phyloP scores from a whole-genome alignment of 1,139 yeast genomes.

The Debaryomyces robertsiae region DNA sequence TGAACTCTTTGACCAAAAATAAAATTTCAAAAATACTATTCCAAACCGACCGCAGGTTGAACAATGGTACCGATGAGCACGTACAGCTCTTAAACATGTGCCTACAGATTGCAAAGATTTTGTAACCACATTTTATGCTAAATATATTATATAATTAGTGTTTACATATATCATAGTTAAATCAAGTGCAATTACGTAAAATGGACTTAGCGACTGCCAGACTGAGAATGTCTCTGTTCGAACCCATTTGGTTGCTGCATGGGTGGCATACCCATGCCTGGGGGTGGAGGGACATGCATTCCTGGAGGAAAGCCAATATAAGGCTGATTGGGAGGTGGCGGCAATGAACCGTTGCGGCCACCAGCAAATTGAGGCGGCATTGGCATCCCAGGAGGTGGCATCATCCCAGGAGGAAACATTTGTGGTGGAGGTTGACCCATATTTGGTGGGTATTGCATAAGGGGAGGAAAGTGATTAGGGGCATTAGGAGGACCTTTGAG shows the following conservation, averaged over 20 bases:
- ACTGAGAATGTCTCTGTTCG: slow-evolving; percentile 4
- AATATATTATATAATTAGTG: slow-evolving; percentile 3
- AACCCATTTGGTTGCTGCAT: slow-evolving; percentile 3
- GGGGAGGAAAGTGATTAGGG: slow-evolving; percentile 17
- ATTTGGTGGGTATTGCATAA: slow-evolving; percentile 15
- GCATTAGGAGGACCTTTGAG: slow-evolving; percentile 15
- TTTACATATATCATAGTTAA: neutral
- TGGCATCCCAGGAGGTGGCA: slow-evolving; percentile 31
- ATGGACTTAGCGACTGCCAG: slow-evolving; percentile 1
- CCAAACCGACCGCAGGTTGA: slow-evolving; percentile 71
- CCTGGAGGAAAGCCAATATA: slow-evolving; percentile 31
- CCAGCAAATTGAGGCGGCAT: slow-evolving; percentile 25
- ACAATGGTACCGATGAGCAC: slow-evolving; percentile 91
- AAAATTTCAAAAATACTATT: slow-evolving; percentile 65
- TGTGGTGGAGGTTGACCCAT: slow-evolving; percentile 29
- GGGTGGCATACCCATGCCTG: slow-evolving; percentile 11
- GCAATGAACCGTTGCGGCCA: slow-evolving; percentile 23
- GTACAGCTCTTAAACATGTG: slow-evolving; percentile 75
- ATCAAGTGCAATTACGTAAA: neutral
- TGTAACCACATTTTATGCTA: slow-evolving; percentile 21
- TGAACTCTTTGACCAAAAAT: slow-evolving; percentile 62
- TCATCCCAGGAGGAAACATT: slow-evolving; percentile 34
- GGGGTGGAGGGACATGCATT: slow-evolving; percentile 21
- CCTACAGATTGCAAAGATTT: slow-evolving; percentile 53
- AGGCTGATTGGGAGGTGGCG: slow-evolving; percentile 21